Evolutionary conservation across 108 stramenopile genomes (phyloP), one percentile per base, ranked within the genome.

Genomic region (Cyclotella cryptica): DNA sequence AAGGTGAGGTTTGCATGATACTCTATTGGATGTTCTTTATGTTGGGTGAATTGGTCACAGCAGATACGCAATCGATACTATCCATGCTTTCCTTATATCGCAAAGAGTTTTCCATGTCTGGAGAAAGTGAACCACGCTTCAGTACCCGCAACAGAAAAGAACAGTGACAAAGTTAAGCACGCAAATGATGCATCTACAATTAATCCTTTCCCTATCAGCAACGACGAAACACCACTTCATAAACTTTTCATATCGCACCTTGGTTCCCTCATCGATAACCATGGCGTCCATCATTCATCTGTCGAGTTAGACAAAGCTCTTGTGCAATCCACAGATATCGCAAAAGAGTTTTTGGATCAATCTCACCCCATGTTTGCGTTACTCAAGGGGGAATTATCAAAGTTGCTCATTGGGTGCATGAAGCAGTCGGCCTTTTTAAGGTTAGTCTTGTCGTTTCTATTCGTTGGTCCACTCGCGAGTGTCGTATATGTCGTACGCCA

Each of bases 371-470:
- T 55, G 60, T 13, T 40, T 1, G 11, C 65, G n/a, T 46, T 15
- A 22, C 17, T 71, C 21, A 43, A 62, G 21, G 63, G 52, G 7
- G 77, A 78, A 21, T 64, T 78, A 21, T 57, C 77, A 51, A 78
- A 78, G 41, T 30, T 78, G 0, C 59, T 72, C 17, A 10, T 52
- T 18, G 18, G 40, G 24, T 59, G 57, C 17, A 51, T 79, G 45
- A 66, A 71, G 35, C 78, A 79, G 55, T 24, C 71, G 24, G 71
- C 47, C 4, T 79, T 79, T 46, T 47, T 79, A 27, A 66, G 71
- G 44, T 62, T 29, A 41, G 55, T 58, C 3, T 6, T n/a, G 60
- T n/a, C n/a, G n/a, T n/a, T n/a, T n/a, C n/a, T n/a, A n/a, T n/a
- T n/a, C 14, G 1, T 39, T 40, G 17, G 17, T 9, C 19, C 24